A percentile compares a stretch with the other conserved stretches of the same genome.
phyloP scores from a whole-genome alignment of 352 stramenopile species.

The Globisporangium emineosum region DNA sequence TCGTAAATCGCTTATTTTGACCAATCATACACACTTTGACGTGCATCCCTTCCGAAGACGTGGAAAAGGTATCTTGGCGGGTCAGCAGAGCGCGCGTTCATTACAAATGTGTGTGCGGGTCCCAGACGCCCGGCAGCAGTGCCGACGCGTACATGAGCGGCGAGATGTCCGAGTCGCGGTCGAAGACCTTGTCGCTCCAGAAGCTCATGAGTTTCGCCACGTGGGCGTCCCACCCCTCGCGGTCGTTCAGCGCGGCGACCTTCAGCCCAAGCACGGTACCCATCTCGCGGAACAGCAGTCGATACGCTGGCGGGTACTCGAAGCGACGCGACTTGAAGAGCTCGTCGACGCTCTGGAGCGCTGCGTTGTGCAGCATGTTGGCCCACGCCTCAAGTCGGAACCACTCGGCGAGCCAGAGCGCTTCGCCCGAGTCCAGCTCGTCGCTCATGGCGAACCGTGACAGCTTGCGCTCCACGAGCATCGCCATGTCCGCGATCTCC shows the following conservation, averaged over 20 bases:
- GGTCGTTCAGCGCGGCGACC: slow-evolving; percentile 15
- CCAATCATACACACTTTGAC: not conserved
- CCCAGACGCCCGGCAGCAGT: slow-evolving; percentile 30
- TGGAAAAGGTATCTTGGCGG: slow-evolving; percentile 6
- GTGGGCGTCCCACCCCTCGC: slow-evolving; percentile 19
- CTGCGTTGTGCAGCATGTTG: slow-evolving; percentile 10
- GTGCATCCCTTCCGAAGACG: too few species aligned
- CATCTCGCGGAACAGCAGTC: slow-evolving; percentile 37
- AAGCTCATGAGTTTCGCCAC: slow-evolving; percentile 22
- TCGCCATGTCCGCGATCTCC: slow-evolving; percentile 27
- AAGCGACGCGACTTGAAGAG: slow-evolving; percentile 20
- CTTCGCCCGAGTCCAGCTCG: slow-evolving; percentile 28
- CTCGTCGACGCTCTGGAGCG: slow-evolving; percentile 22
- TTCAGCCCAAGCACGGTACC: slow-evolving; percentile 27
- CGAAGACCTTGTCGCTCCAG: slow-evolving; percentile 24
- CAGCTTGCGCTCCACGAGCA: slow-evolving; percentile 23
- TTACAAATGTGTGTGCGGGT: not conserved
- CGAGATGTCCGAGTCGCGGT: slow-evolving; percentile 40
- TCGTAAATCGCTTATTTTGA: not conserved
- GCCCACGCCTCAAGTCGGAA: slow-evolving; percentile 24
- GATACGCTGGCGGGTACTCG: slow-evolving; percentile 13
- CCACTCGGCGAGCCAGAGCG: slow-evolving; percentile 30
- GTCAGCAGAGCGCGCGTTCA: not conserved
- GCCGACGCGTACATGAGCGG: slow-evolving; percentile 48
- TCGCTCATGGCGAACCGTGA: slow-evolving; percentile 23